Evolutionary conservation across 129 eudicot species (phyloP).

Genomic region (Flaveria ramosissima): DNA sequence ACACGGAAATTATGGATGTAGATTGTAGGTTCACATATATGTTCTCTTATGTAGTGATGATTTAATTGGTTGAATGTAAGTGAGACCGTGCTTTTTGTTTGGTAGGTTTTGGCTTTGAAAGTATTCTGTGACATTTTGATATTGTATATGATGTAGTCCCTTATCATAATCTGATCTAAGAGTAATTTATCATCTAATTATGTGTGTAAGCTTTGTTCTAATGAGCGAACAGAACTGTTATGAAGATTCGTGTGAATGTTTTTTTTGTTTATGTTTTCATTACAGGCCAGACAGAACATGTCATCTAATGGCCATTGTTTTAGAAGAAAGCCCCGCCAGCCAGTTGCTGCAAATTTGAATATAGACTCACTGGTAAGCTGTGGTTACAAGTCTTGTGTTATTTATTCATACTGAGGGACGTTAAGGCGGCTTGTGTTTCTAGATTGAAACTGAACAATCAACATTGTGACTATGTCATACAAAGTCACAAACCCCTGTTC

Average conservation of each 20-base stretch:
- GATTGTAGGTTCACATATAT: background rate
- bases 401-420: slow-evolving; percentile 9
- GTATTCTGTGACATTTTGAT: slow-evolving; percentile 12
- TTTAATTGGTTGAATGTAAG: background rate
- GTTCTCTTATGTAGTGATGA: slow-evolving; percentile 11
- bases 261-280: slow-evolving; percentile 18
- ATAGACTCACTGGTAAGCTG: slow-evolving; percentile 71
- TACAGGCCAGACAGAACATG: slow-evolving; percentile 55
- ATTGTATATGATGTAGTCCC: background rate
- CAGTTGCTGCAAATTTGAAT: slow-evolving; percentile 62
- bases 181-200: background rate
- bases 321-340: slow-evolving; percentile 71
- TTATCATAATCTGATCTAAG: background rate
- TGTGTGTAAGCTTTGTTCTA: background rate
- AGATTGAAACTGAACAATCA: slow-evolving; percentile 19
- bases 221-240: background rate
- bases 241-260: background rate
- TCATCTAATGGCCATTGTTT: slow-evolving; percentile 70
- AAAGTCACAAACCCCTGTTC: background rate
- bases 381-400: slow-evolving; percentile 2
- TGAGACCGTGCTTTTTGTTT: background rate
- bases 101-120: slow-evolving; percentile 20
- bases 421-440: slow-evolving; percentile 26
- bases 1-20: background rate
- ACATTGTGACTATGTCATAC: slow-evolving; percentile 8